These are phyloP conservation scores for Gigaspora rosea DNA, from an alignment of 192 early-diverging fungal species.

Conservation along the genomic window DNA sequence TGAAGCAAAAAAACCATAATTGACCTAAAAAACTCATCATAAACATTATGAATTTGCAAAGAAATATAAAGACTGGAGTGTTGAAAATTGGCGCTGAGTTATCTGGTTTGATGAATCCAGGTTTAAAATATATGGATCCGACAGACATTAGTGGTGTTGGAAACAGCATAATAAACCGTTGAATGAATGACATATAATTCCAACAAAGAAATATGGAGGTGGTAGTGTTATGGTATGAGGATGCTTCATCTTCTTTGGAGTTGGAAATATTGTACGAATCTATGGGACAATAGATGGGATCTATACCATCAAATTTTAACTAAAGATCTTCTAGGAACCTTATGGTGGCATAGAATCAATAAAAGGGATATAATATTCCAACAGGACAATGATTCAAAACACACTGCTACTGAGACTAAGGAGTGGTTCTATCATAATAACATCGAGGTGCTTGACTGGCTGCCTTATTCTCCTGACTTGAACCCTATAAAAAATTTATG, in stretches of 20 bases:
- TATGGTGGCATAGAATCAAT: conserved; percentile 9
- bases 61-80: conserved; percentile 37
- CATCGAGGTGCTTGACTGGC: neutral
- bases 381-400: conserved; percentile 35
- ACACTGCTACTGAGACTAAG: neutral
- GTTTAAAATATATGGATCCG: conserved; percentile 41
- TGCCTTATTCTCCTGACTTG: neutral
- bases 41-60: conserved; percentile 22
- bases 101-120: conserved; percentile 46
- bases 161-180: neutral
- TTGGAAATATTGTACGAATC: conserved; percentile 28
- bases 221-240: conserved; percentile 40
- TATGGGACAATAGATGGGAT: conserved; percentile 30
- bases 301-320: conserved; percentile 24
- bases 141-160: conserved; percentile 40
- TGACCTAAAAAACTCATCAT: conserved; percentile 6
- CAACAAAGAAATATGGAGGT: conserved; percentile 40
- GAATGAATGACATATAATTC: conserved; percentile 17
- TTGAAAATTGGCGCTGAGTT: conserved; percentile 42
- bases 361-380: conserved; percentile 31
- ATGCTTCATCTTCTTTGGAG: conserved; percentile 32
- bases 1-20: conserved; percentile 18
- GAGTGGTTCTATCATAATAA: neutral
- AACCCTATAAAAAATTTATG: neutral
- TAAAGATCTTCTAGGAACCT: conserved; percentile 14